A percentile compares a stretch with the other conserved stretches of the same genome.
Conservation (phyloP, 371 early-diverging fungal species). For the Lichtheimia corymbifera region DNA sequence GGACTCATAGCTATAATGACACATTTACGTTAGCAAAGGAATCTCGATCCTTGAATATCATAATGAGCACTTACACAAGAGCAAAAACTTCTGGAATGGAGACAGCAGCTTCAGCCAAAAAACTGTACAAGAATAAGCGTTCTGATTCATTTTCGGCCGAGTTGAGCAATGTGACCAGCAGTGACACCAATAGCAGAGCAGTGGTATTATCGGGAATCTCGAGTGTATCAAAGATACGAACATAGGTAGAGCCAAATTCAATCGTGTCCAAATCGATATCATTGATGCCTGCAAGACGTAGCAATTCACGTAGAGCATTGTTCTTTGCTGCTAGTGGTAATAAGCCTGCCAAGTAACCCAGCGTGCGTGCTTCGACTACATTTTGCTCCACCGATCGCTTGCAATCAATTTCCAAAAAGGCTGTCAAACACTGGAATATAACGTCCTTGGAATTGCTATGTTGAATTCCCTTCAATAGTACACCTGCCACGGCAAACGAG, state of each 20-base stretch:
- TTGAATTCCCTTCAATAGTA: conserved; percentile 81
- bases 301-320: conserved; percentile 59
- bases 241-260: conserved; percentile 53
- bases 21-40: background rate
- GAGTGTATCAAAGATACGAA: conserved; percentile 66
- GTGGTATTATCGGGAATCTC: conserved; percentile 72
- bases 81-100: conserved; percentile 77
- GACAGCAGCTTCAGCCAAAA: conserved; percentile 78
- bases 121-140: conserved; percentile 77
- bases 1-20: conserved; percentile 58
- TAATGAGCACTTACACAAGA: conserved; percentile 62
- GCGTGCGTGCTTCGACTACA: conserved; percentile 59
- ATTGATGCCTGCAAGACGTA: conserved; percentile 61
- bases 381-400: conserved; percentile 51
- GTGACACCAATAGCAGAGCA: conserved; percentile 72
- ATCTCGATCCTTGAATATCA: background rate
- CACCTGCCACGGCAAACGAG: conserved; percentile 81
- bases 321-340: conserved; percentile 72
- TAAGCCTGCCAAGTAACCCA: conserved; percentile 79
- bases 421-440: conserved; percentile 69
- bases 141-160: conserved; percentile 85
- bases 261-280: conserved; percentile 53
- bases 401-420: conserved; percentile 72
- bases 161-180: conserved; percentile 82
- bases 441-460: conserved; percentile 71